Conservation (phyloP, 192 early-diverging fungal genomes). For the Coemansia aciculifera region DNA sequence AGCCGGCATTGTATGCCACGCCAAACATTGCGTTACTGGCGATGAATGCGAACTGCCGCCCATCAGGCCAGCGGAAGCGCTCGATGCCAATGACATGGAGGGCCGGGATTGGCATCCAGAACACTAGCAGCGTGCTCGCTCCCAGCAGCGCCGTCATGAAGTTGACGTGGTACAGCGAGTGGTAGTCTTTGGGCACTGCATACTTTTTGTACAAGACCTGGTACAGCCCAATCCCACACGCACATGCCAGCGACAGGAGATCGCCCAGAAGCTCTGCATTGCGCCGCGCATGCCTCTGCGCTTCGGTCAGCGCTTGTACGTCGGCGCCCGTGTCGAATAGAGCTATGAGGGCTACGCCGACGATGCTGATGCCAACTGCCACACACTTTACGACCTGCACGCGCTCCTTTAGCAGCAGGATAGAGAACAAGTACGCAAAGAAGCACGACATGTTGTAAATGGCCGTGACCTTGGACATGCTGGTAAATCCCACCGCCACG, state of each 20-base stretch:
- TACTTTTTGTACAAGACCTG: slow-evolving; percentile 81
- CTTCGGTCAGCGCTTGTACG: slow-evolving; percentile 6
- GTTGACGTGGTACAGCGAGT: slow-evolving; percentile 73
- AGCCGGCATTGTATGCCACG: slow-evolving; percentile 73
- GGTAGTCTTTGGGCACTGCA: slow-evolving; percentile 57
- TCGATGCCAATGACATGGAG: slow-evolving; percentile 66
- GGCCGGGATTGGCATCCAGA: slow-evolving; percentile 74
- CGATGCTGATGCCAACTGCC: slow-evolving; percentile 65
- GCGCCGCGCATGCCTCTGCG: slow-evolving; percentile 2
- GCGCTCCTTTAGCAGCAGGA: slow-evolving; percentile 66
- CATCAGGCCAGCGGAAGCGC: slow-evolving; percentile 64
- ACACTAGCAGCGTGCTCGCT: slow-evolving; percentile 61
- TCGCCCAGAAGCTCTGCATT: slow-evolving; percentile 57
- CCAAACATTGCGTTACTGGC: slow-evolving; percentile 67
- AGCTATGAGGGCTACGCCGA: slow-evolving; percentile 70
- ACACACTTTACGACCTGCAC: slow-evolving; percentile 61
- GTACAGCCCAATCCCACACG: slow-evolving; percentile 74
- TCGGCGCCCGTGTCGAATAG: slow-evolving; percentile 37
- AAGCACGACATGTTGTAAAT: slow-evolving; percentile 84
- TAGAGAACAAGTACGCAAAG: slow-evolving; percentile 80
- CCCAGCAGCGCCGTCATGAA: slow-evolving; percentile 72
- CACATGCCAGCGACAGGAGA: slow-evolving; percentile 62
- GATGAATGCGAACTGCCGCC: slow-evolving; percentile 58
- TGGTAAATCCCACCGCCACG: slow-evolving; percentile 65
- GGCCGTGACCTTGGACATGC: slow-evolving; percentile 78